These are phyloP conservation scores for Pseudonitzschia multiseries DNA, from an alignment of 108 stramenopile genomes.

Conservation along the genomic window DNA sequence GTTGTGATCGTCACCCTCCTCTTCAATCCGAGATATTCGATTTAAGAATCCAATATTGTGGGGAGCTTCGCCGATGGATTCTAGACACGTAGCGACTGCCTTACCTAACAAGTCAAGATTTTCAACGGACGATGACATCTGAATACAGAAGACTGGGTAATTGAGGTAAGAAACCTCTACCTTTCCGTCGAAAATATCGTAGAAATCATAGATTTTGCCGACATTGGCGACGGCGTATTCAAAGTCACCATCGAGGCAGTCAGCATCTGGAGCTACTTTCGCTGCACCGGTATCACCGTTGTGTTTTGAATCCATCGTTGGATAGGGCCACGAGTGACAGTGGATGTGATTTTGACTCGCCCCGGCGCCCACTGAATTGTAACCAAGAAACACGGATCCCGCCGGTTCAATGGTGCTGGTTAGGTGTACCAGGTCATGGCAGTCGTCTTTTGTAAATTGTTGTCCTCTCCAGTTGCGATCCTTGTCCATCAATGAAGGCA, in stretches of 20 bases:
- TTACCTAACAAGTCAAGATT: conserved; percentile 12
- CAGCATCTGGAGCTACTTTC: neutral
- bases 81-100: conserved; percentile 22
- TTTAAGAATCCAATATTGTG: conserved; percentile 48
- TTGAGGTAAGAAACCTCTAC: conserved; percentile 46
- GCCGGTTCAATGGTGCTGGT: conserved; percentile 43
- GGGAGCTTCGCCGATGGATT: conserved; percentile 42
- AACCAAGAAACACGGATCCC: conserved; percentile 46
- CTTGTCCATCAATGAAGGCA: conserved; percentile 37
- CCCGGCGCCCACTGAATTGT: conserved; percentile 61
- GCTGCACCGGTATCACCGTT: neutral
- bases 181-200: conserved; percentile 28
- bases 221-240: conserved; percentile 42
- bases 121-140: conserved; percentile 33
- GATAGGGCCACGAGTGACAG: conserved; percentile 53
- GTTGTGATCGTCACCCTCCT: conserved; percentile 13
- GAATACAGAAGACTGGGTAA: conserved; percentile 60
- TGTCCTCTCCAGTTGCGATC: conserved; percentile 54
- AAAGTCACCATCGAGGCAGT: neutral
- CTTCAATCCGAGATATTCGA: conserved; percentile 33
- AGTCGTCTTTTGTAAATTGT: conserved; percentile 37
- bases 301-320: conserved; percentile 33
- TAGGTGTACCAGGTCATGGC: conserved; percentile 43
- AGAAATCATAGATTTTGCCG: conserved; percentile 25
- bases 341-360: conserved; percentile 70